Percentiles rank a stretch among this genome's conserved stretches.
These are phyloP conservation scores for Crithidia mellificae DNA, from an alignment of 208 protist species.

Conservation along the genomic window DNA sequence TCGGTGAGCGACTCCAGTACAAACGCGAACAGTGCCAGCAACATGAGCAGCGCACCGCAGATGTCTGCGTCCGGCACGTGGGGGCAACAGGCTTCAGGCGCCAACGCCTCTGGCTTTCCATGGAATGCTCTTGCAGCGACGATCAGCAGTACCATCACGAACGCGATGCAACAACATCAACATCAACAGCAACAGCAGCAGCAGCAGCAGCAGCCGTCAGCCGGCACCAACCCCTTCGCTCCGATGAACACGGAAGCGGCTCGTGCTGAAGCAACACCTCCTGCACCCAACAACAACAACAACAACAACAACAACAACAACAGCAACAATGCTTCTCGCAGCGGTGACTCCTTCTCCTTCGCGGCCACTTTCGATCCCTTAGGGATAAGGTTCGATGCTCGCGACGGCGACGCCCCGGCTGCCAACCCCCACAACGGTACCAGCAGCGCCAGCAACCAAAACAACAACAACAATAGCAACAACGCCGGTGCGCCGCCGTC, in stretches of 20 bases:
- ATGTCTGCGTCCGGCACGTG: background rate
- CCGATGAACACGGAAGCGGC: too few species aligned
- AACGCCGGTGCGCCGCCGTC: too few species aligned
- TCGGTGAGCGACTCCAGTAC: background rate
- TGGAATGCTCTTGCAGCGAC: constrained; percentile 19
- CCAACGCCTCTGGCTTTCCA: background rate
- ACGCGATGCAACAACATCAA: constrained; percentile 23
- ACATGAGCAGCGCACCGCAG: background rate
- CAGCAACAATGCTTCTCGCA: too few species aligned
- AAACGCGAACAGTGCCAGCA: background rate
- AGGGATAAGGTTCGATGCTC: too few species aligned
- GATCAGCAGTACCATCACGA: constrained; percentile 20
- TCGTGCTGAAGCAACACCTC: too few species aligned
- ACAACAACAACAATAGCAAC: background rate
- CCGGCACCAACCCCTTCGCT: too few species aligned
- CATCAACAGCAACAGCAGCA: constrained; percentile 24
- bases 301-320: too few species aligned
- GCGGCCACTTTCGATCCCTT: too few species aligned
- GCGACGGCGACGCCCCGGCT: background rate
- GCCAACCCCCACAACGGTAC: background rate
- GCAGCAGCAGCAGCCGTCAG: constrained; percentile 2
- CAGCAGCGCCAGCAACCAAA: background rate
- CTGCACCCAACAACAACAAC: constrained; percentile 4
- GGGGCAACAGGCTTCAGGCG: background rate
- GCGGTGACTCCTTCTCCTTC: too few species aligned